These are phyloP conservation scores for Ulota crispa DNA, from an alignment of 225 moss, liverwort and hornwort genomes.

Conservation along the genomic window DNA sequence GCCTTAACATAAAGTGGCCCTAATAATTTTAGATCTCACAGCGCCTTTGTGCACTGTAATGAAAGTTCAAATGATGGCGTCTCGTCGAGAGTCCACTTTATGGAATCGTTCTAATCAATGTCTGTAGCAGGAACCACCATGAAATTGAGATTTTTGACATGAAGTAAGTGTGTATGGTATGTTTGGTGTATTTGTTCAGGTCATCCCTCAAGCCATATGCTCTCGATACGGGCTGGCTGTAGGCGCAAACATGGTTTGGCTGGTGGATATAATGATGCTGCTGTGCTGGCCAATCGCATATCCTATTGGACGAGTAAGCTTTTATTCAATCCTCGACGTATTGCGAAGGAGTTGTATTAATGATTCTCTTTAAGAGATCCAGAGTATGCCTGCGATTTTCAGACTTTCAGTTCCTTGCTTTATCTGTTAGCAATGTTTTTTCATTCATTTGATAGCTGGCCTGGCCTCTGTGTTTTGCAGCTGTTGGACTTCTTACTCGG, in stretches of 20 bases:
- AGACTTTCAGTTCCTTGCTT: neutral
- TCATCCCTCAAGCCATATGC: constrained; percentile 97
- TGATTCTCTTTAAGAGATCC: neutral
- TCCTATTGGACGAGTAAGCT: constrained; percentile 79
- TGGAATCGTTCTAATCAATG: neutral
- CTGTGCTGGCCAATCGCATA: constrained; percentile 81
- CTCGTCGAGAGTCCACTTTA: neutral
- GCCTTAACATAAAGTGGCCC: no score
- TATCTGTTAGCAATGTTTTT: neutral
- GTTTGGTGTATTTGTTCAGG: constrained; percentile 41
- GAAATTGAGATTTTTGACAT: neutral
- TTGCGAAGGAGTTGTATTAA: neutral
- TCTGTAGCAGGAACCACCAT: neutral
- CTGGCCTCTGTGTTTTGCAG: constrained; percentile 40
- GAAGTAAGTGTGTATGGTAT: neutral
- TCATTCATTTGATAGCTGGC: neutral
- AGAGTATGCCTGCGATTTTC: neutral
- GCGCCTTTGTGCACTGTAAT: neutral
- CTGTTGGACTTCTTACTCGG: constrained; percentile 82
- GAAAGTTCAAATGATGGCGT: neutral
- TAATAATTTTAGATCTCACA: neutral
- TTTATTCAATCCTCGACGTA: neutral
- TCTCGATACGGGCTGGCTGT: constrained; percentile 96
- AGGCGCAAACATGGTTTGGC: constrained; percentile 79
- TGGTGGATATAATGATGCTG: constrained; percentile 78